Base-by-base conservation (phyloP, 768 basidiomycete genomes). In the Xerocomus brunneocitrinus region DNA sequence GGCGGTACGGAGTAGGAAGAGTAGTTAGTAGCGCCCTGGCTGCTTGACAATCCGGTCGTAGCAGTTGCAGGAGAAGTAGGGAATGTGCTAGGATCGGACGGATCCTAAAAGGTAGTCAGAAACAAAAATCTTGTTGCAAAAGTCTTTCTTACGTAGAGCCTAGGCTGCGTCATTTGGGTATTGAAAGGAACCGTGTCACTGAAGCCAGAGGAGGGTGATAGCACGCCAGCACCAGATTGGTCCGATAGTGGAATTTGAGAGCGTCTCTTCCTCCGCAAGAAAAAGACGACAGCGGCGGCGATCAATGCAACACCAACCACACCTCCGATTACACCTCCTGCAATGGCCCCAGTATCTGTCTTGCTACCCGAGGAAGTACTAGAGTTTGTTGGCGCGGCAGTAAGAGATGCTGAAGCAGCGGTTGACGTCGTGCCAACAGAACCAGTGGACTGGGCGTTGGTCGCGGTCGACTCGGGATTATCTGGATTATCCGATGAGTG, bases 311-410 rank as follows among this genome's bases (percentile, higher is more conserved):
- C 52, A n/a, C 65, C 73, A 27, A 79, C 72, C 1, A 85, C 79
- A n/a, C 85, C 84, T 38, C 84, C 85, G 0, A 79, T 81, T 35
- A 86, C 84, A 19, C 80, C 81, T 2, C 83, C 83, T 3, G 79
- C 74, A 38, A 86, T 85, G 7, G 81, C 80, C 3, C 79, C 83
- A 1, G 77, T 70, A 58, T 80, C 69, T 16, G 58, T 50, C n/a
- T 12, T 50, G 22, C 36, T 56, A 45, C 59, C 42, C 40, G 55
- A 34, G 24, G 50, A 28, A 5, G 59, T 6, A 16, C 44, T 31
- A 13, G 56, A 31, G 19, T 46, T 13, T n/a, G 63, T 45, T n/a
- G 62, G 47, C 1, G 59, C 28, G 9, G 51, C 31, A 4, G 56
- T 58, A 10, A 60, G 50, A n/a, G 60, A 46, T 19, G 65, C 55